Evolutionary conservation across 495 filamentous ascomycete genomes (phyloP).

Genomic region (Hypoxylon subgilvum): DNA sequence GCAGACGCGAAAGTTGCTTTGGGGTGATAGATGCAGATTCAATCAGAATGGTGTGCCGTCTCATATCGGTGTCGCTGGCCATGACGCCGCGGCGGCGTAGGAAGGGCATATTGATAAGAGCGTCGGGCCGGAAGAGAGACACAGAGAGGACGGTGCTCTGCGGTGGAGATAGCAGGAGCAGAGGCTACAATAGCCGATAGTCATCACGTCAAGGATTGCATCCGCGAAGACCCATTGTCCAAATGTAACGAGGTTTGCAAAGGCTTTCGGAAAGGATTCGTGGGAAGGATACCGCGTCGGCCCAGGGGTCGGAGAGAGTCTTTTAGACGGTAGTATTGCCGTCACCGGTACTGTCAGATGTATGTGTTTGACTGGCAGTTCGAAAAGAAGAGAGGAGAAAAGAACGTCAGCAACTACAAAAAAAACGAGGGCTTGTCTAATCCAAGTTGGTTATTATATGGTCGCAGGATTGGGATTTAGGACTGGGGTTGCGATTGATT

Average conservation of each 20-base stretch:
- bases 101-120: constrained; percentile 51
- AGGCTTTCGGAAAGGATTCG: no score
- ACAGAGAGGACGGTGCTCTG: constrained; percentile 13
- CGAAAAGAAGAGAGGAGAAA: background rate
- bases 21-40: constrained; percentile 38
- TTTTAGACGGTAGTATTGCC: constrained; percentile 7
- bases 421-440: no score
- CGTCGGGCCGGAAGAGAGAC: background rate
- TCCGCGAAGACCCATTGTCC: constrained; percentile 37
- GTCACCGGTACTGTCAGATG: constrained; percentile 19
- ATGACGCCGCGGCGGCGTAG: constrained; percentile 57
- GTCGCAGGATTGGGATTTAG: constrained; percentile 1
- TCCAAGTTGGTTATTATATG: constrained; percentile 17
- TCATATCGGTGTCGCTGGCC: constrained; percentile 58
- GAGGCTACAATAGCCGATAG: constrained; percentile 21
- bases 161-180: constrained; percentile 10
- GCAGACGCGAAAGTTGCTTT: constrained; percentile 32
- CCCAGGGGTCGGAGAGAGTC: background rate
- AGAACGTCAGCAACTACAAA: constrained; percentile 13
- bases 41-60: constrained; percentile 51
- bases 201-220: constrained; percentile 38
- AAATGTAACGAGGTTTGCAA: constrained; percentile 15
- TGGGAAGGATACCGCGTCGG: no score
- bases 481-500: no score
- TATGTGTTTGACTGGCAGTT: constrained; percentile 1